phyloP scores from a whole-genome alignment of 2,329 filamentous ascomycete genomes.

The Claviceps sp. region DNA sequence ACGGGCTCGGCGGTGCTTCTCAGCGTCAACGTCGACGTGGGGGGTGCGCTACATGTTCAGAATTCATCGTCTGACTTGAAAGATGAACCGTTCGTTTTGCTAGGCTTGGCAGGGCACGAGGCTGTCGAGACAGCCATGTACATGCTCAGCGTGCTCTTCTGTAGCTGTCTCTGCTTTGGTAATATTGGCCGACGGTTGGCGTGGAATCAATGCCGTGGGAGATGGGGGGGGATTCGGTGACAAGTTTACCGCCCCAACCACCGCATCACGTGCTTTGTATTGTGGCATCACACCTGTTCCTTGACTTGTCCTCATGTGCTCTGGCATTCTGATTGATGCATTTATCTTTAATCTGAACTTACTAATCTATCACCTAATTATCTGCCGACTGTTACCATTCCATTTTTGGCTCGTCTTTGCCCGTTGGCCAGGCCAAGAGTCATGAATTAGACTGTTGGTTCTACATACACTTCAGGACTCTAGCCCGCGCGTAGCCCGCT shows the following conservation, averaged over 20 bases:
- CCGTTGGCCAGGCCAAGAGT: fast-evolving
- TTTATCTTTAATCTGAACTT: no score
- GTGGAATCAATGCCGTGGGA: conserved; percentile 26
- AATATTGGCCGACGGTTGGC: conserved; percentile 79
- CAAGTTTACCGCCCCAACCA: not conserved
- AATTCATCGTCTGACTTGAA: not conserved
- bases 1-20: conserved; percentile 63
- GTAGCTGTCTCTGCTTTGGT: conserved; percentile 89
- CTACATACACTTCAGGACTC: no score
- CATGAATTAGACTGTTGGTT: not conserved
- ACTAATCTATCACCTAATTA: no score
- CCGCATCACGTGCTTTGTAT: no score
- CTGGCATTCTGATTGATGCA: no score
- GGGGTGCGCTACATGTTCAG: conserved; percentile 49
- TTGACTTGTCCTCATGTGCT: not conserved
- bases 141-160: conserved; percentile 89
- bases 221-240: conserved; percentile 32
- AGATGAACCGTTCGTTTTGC: conserved; percentile 19
- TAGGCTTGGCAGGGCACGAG: conserved; percentile 46
- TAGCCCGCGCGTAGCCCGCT: no score
- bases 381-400: no score
- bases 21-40: conserved; percentile 61
- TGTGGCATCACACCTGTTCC: not conserved
- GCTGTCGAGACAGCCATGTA: conserved; percentile 65
- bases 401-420: not conserved